phyloP scores from a whole-genome alignment of 164 flowering plant species.

The Stephania japonica region DNA sequence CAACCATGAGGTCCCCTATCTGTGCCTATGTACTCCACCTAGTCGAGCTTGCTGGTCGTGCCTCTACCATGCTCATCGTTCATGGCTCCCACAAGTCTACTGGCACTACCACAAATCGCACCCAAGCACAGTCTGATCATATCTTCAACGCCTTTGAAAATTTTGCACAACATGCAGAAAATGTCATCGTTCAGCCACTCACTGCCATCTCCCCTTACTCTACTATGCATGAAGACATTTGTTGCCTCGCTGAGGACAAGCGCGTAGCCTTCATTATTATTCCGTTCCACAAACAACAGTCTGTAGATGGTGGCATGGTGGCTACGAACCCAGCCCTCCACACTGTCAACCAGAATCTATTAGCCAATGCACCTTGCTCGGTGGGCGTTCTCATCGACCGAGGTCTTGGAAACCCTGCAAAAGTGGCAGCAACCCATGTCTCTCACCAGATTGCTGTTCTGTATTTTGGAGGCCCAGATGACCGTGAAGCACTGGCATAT shows the following conservation, averaged over 20 bases:
- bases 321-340: slow-evolving; percentile 21
- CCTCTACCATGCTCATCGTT: slow-evolving; percentile 24
- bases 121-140: slow-evolving; percentile 21
- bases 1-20: slow-evolving; percentile 22
- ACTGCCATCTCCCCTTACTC: slow-evolving; percentile 25
- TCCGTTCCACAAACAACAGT: slow-evolving; percentile 31
- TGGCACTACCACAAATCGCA: slow-evolving; percentile 3
- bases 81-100: slow-evolving; percentile 12
- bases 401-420: slow-evolving; percentile 17
- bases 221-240: slow-evolving; percentile 31
- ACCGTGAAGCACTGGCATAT: slow-evolving; percentile 23
- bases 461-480: slow-evolving; percentile 26
- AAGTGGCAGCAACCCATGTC: slow-evolving; percentile 9
- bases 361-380: slow-evolving; percentile 26
- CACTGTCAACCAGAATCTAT: slow-evolving; percentile 23
- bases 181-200: slow-evolving; percentile 19
- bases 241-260: slow-evolving; percentile 29
- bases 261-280: slow-evolving; percentile 21
- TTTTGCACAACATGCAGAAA: slow-evolving; percentile 11
- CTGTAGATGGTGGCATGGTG: slow-evolving; percentile 29
- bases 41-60: slow-evolving; percentile 25
- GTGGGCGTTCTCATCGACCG: slow-evolving; percentile 24
- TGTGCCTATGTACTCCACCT: slow-evolving; percentile 20
- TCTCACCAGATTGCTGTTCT: slow-evolving; percentile 19
- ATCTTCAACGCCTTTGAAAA: slow-evolving; percentile 25